Conservation (phyloP, 805 yeast species). For the Starmerella potacharoeniae region DNA sequence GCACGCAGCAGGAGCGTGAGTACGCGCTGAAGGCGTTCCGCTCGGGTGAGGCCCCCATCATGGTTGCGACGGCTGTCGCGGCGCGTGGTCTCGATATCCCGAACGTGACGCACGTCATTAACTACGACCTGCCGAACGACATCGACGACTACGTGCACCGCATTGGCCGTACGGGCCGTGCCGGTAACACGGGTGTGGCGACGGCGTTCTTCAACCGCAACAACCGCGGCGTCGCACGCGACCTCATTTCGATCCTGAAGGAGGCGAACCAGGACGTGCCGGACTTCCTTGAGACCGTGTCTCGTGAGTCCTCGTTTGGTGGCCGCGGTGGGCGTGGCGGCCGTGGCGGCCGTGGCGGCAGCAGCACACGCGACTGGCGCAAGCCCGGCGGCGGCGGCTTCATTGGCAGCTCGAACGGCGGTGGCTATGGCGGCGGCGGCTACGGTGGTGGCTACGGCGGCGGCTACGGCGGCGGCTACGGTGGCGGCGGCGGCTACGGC, state of each 20-base stretch:
- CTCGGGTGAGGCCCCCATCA: conserved; percentile 79
- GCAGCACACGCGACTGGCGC: conserved; percentile 27
- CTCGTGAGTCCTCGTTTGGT: conserved; percentile 59
- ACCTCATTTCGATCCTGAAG: conserved; percentile 68
- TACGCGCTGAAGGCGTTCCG: conserved; percentile 91
- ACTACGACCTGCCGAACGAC: conserved; percentile 93
- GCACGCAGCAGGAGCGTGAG: conserved; percentile 96
- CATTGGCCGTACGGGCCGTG: conserved; percentile 99
- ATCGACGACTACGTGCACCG: conserved; percentile 98
- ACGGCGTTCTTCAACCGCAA: conserved; percentile 97
- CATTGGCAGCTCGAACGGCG: conserved; percentile 24
- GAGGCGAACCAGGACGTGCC: conserved; percentile 99
- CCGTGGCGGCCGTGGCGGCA: conserved; percentile 34
- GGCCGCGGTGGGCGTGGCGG: conserved; percentile 45
- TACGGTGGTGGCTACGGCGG: conserved; percentile 27
- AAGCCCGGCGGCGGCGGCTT: conserved; percentile 22
- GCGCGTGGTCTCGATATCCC: conserved; percentile 99
- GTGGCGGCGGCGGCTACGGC: conserved; percentile 1
- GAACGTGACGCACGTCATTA: conserved; percentile 93
- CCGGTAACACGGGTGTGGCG: conserved; percentile 98
- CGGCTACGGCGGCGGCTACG: conserved; percentile 22
- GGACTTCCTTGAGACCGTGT: conserved; percentile 63
- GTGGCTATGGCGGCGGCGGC: conserved; percentile 22
- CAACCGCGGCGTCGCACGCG: conserved; percentile 80
- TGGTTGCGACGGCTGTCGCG: conserved; percentile 99